Base-by-base conservation (phyloP, 2,329 filamentous ascomycete species). In the Arthroderma sp. region DNA sequence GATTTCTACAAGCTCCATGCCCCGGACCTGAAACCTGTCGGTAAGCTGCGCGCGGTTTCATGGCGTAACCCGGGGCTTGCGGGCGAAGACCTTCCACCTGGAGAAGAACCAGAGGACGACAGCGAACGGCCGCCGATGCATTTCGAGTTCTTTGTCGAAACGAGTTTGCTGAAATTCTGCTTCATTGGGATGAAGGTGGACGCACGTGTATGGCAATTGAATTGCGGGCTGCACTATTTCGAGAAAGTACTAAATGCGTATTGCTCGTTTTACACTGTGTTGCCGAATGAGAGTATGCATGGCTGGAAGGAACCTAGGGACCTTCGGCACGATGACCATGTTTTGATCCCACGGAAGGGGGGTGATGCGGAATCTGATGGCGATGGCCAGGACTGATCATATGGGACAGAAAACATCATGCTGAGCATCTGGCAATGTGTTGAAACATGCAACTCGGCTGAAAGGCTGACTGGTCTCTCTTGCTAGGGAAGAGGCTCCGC, bases 281-380 rank as follows among this genome's bases (percentile, higher is more conserved):
- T 87, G 28, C 72, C 75, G 1, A 85, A 88, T 58, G 75, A 81
- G 52, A 65, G 83, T 51, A 83, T 88, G 80, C 54, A 70, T 22
- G 61, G 70, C 11, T 87, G 75, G 72, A 83, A 78, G 58, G 63
- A 73, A 27, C 80, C 80, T 0, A 58, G 54, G 37, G 50, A 54
- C 44, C 30, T 59, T 33, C 44, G 49, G 7, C 36, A 22, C 15
- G 50, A 48, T 44, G 47, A 52, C 5, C 43, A 52, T 6, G 50
- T 51, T n/a, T 48, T 31, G 37, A 45, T 40, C 5, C 45, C 38
- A 7, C 36, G 9, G n/a, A 38, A 52, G 29, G 38, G 44, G 33
- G 47, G 29, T 15, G 41, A 49, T 4, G 45, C 41, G 11, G 31
- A 38, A 5, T 47, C 44, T 32, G 46, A 43, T 9, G 42, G 37